A percentile compares a stretch with the other conserved stretches of the same genome.
Conservation (phyloP, 352 stramenopile species). For the Phytophthora podocarpi region DNA sequence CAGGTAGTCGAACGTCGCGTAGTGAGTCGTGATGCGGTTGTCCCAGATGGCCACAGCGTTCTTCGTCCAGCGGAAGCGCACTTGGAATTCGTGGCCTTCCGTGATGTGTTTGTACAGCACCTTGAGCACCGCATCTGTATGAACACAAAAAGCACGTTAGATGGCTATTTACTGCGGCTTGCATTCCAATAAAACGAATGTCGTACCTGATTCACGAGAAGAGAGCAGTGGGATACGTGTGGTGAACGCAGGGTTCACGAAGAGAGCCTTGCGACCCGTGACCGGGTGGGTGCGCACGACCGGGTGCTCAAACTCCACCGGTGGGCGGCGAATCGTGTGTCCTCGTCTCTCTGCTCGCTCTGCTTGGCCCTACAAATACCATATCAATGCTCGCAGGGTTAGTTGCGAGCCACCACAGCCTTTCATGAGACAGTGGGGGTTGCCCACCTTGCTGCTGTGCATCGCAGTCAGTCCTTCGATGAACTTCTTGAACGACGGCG, state of each 20-base stretch:
- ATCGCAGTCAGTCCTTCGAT: slow-evolving; percentile 46
- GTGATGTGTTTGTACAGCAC: slow-evolving; percentile 27
- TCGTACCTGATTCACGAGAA: slow-evolving; percentile 37
- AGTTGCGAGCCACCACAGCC: no score
- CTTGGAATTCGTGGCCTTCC: slow-evolving; percentile 19
- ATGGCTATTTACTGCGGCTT: no score
- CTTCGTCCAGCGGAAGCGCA: slow-evolving; percentile 23
- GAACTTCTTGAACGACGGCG: slow-evolving; percentile 42
- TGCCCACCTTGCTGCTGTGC: slow-evolving; percentile 52
- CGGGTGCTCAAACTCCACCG: slow-evolving; percentile 47
- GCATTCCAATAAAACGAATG: neutral
- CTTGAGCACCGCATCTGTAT: slow-evolving; percentile 16
- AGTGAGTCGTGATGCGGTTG: slow-evolving; percentile 21
- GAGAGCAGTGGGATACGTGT: slow-evolving; percentile 45
- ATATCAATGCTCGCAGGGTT: no score
- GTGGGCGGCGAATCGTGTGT: slow-evolving; percentile 35
- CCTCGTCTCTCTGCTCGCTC: slow-evolving; percentile 24
- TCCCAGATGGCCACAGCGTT: slow-evolving; percentile 22
- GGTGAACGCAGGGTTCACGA: slow-evolving; percentile 46
- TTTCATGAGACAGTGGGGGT: no score
- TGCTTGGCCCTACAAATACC: no score
- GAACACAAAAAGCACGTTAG: neutral
- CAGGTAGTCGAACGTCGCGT: slow-evolving; percentile 25
- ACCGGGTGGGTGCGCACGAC: slow-evolving; percentile 46
- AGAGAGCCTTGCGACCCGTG: slow-evolving; percentile 31